Evolutionary conservation across 768 basidiomycete species (phyloP), one percentile per base, ranked within the genome.

Genomic region (Leucosporidium scottii): DNA sequence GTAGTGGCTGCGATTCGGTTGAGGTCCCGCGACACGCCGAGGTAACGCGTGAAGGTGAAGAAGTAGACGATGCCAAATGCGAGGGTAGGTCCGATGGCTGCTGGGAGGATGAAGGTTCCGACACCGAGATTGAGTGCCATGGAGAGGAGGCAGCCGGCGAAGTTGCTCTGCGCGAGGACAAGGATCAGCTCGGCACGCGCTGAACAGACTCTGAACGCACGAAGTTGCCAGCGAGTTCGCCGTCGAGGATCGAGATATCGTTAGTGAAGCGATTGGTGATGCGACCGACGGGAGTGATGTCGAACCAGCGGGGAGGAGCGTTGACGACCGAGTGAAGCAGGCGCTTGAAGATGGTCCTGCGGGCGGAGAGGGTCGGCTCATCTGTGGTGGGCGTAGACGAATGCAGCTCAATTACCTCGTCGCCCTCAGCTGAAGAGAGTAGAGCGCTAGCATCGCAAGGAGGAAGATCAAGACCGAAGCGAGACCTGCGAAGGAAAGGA

Each of bases 231-330:
- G 68, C 66, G 10, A 73, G 36, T 0, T 61, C 54, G 3, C 65
- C 67, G 61, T 73, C 72, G 48, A 73, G 34, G 6, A 28, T 64
- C 8, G 36, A 47, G 28, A 89, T 62, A 83, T 84, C 66, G 88
- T 77, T 12, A 1, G 87, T 87, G 74, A 91, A 88, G 23, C 91
- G 83, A 74, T 91, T 90, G 49, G 89, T 81, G 71, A 91, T 87
- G 12, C 88, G 81, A 15, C 90, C 90, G 36, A 87, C 83, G 0
- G 88, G 88, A 4, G 87, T 89, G 31, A 83, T 79, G 74, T 89
- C 88, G 78, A 88, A 88, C 75, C 87, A 88, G 1, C 86, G 83
- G 10, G 83, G 79, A 4, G 86, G 86, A 0, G 87, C 86, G 49
- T 84, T 79, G 8, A 84, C 82, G 17, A 89, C 79, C 30, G 85